Percentiles rank a stretch among this genome's conserved stretches.
Conservation (phyloP, 306 rosid species). For the Coriaria nepalensis region DNA sequence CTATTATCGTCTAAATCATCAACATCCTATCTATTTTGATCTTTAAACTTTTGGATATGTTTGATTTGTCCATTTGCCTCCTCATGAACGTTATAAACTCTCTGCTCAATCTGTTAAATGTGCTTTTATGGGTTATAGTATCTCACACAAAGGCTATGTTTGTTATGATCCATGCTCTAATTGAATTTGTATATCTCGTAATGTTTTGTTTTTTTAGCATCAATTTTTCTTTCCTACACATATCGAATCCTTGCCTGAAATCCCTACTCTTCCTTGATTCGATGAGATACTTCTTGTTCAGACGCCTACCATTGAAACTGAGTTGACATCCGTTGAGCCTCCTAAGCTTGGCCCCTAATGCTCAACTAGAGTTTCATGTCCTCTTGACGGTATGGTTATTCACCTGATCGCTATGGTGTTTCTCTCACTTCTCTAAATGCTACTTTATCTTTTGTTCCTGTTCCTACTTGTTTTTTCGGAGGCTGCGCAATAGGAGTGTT, state of each 20-base stretch:
- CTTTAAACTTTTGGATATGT: background rate
- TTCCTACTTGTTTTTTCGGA: background rate
- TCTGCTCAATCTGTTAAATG: background rate
- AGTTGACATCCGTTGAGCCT: background rate
- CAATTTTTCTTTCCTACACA: background rate
- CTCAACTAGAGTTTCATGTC: background rate
- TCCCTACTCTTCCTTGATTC: background rate
- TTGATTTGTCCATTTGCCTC: background rate
- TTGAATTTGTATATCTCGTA: conserved; percentile 2
- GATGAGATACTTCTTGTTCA: background rate
- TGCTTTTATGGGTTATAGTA: too few relatives aligned
- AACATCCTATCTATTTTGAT: background rate
- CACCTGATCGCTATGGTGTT: background rate
- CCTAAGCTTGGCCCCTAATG: background rate
- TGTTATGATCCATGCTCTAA: conserved; percentile 1
- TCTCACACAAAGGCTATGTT: background rate
- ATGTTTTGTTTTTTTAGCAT: background rate
- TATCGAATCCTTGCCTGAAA: background rate
- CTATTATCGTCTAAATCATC: background rate
- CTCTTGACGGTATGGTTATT: conserved; percentile 1
- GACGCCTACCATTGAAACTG: background rate
- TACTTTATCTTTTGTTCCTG: background rate
- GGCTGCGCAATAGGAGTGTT: background rate
- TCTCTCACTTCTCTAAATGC: background rate
- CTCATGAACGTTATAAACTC: conserved; percentile 1